These are phyloP conservation scores for Bipolaris gigantea DNA, from an alignment of 2,329 filamentous ascomycete species.

Conservation along the genomic window DNA sequence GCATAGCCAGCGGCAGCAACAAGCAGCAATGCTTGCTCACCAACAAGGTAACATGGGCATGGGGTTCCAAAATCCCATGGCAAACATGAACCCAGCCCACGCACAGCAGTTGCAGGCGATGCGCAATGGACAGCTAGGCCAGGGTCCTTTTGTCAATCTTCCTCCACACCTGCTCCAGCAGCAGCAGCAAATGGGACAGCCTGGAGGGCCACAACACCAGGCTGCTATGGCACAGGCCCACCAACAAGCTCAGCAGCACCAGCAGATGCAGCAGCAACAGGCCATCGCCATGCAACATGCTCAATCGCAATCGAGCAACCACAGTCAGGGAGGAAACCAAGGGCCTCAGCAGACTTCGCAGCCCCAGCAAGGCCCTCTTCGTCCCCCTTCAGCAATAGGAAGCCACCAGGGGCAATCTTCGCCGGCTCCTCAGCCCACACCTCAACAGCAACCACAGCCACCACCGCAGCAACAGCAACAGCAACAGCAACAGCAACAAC, in stretches of 20 bases:
- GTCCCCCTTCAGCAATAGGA: conserved; percentile 43
- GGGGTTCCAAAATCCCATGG: conserved; percentile 59
- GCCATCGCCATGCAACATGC: conserved; percentile 53
- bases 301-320: conserved; percentile 54
- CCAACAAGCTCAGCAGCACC: conserved; percentile 46
- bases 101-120: conserved; percentile 37
- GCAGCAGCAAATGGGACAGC: conserved; percentile 52
- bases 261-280: conserved; percentile 45
- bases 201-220: conserved; percentile 44
- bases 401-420: conserved; percentile 46
- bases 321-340: conserved; percentile 48
- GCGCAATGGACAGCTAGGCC: conserved; percentile 29
- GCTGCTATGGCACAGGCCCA: conserved; percentile 53
- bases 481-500: conserved; percentile 38
- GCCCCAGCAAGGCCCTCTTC: conserved; percentile 43
- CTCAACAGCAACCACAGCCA: conserved; percentile 44
- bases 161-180: conserved; percentile 46
- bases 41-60: conserved; percentile 57
- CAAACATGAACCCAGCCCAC: conserved; percentile 48
- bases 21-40: conserved; percentile 51
- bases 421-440: conserved; percentile 42
- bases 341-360: conserved; percentile 41
- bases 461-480: conserved; percentile 45
- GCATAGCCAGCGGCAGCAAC: conserved; percentile 55
- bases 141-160: conserved; percentile 29